Conservation (phyloP, 176 grass and related monocot species). For the Elymus sibiricus region DNA sequence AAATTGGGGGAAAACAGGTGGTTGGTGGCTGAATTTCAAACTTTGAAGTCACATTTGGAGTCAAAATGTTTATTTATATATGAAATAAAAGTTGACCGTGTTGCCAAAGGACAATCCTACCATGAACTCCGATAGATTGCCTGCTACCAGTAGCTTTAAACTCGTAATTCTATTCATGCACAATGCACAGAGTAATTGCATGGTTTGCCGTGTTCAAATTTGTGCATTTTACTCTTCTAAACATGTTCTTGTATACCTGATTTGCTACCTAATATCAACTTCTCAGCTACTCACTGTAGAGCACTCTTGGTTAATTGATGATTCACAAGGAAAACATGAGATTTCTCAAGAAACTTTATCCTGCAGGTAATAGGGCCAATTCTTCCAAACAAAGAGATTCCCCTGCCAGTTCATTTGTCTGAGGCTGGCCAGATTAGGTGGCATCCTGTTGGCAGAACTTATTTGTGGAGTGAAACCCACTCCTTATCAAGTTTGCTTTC, state of each 20-base stretch:
- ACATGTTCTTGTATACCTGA: not conserved
- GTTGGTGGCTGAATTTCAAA: not conserved
- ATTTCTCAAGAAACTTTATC: conserved; percentile 37
- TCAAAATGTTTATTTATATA: conserved; percentile 5
- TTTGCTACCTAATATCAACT: not conserved
- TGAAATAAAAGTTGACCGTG: not conserved
- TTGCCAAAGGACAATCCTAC: not conserved
- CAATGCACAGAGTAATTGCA: not conserved
- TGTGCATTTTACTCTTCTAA: not conserved
- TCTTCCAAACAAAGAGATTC: conserved; percentile 78
- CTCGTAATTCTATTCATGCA: not conserved
- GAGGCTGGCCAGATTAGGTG: conserved; percentile 90
- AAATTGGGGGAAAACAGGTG: not conserved
- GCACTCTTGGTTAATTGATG: conserved; percentile 5
- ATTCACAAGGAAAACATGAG: not conserved
- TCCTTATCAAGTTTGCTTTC: conserved; percentile 87
- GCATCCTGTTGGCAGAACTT: conserved; percentile 84
- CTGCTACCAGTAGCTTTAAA: not conserved
- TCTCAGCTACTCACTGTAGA: not conserved
- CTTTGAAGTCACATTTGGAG: not conserved
- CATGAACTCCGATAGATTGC: not conserved
- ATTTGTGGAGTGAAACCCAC: conserved; percentile 87
- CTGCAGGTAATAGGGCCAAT: conserved; percentile 83
- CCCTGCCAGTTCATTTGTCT: conserved; percentile 90
- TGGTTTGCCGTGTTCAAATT: not conserved